Conservation (phyloP, 768 basidiomycete species). For the Omphalotus guepiniiformis region DNA sequence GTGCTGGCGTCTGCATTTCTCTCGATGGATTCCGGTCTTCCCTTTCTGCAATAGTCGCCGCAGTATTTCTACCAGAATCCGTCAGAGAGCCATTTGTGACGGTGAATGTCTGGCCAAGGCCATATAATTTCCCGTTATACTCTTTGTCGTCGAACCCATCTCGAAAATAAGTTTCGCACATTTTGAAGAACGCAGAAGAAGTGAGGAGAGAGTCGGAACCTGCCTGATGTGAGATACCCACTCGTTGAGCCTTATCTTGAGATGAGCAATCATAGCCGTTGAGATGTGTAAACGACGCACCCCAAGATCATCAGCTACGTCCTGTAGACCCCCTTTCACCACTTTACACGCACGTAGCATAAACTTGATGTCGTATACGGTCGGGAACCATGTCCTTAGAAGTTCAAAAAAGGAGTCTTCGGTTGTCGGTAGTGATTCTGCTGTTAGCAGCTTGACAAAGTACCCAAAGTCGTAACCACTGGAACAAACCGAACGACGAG, state of each 20-base stretch:
- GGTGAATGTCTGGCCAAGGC: constrained; percentile 76
- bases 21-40: constrained; percentile 57
- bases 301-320: constrained; percentile 93
- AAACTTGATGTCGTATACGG: constrained; percentile 96
- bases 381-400: constrained; percentile 90
- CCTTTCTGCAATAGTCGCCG: constrained; percentile 77
- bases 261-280: neutral
- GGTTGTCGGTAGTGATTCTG: constrained; percentile 77
- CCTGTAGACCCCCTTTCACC: constrained; percentile 86
- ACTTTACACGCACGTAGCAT: constrained; percentile 87
- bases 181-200: constrained; percentile 92
- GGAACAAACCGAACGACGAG: constrained; percentile 11
- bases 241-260: constrained; percentile 69
- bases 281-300: constrained; percentile 43
- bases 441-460: constrained; percentile 90
- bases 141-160: constrained; percentile 82
- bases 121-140: constrained; percentile 81
- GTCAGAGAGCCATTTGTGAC: constrained; percentile 55
- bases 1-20: constrained; percentile 52
- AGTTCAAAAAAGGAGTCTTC: constrained; percentile 91
- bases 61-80: constrained; percentile 56
- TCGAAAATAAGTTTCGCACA: constrained; percentile 88
- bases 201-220: constrained; percentile 97
- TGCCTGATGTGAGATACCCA: constrained; percentile 91
- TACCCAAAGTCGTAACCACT: constrained; percentile 99